Base-by-base conservation (phyloP, 2,329 filamentous ascomycete species). In the Penicillium sp. region DNA sequence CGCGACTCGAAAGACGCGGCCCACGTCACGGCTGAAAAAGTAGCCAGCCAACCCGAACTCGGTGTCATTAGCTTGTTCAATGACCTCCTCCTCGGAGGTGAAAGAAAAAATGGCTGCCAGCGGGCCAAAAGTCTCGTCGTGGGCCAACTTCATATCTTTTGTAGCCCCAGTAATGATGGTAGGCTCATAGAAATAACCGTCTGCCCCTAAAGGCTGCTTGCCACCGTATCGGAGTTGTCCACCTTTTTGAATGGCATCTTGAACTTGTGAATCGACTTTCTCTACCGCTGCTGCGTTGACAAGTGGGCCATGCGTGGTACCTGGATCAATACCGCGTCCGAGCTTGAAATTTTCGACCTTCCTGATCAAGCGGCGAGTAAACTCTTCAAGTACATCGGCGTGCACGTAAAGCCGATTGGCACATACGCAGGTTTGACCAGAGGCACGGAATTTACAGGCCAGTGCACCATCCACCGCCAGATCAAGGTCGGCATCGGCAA, bases 131-230 rank as follows among this genome's bases (percentile, higher is more conserved):
- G 64, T 64, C 37, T 62, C 48, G 10, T 65, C 57, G 15, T 20
- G 65, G 63, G 38, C 67, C 60, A 11, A 67, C 51, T 7, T 12
- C 54, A 57, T 51, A 14, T 51, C 25, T 10, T 22, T 12, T 15
- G 5, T 20, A 11, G 38, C 54, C 1, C 28, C 28, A n/a, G 54
- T 42, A 14, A 57, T 17, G 31, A 57, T 35, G 2, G 54, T 57
- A 15, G 54, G 54, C 17, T 42, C 15, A 20, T 55, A 59, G 12
- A 59, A 57, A 28, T 50, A 54, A 3, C 58, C 34, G 1, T 2
- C 20, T 20, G 20, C 2, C 20, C 20, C 20, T 20, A 20, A 20
- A 20, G 20, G 20, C 20, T 20, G 20, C 20, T 20, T 20, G 20
- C 20, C 20, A 20, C 20, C 20, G 20, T 20, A 20, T 20, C 20